Percentiles rank a stretch among this genome's conserved stretches.
phyloP scores from a whole-genome alignment of 306 rosid genomes.

The Alnus rubra region DNA sequence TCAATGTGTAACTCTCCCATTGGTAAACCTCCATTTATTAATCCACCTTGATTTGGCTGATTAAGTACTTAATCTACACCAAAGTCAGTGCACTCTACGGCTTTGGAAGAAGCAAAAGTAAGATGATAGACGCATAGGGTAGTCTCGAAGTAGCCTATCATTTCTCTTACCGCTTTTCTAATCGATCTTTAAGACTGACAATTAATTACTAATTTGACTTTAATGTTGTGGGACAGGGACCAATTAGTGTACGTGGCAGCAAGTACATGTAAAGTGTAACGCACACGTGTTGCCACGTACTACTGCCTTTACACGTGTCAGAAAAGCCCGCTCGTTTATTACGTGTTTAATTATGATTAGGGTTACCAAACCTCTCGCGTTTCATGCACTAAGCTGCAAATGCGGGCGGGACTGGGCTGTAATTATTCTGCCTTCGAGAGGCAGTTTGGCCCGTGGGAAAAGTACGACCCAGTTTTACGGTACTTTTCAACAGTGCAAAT shows the following conservation, averaged over 20 bases:
- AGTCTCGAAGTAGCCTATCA: neutral
- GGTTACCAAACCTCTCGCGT: neutral
- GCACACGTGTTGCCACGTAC: slow-evolving; percentile 34
- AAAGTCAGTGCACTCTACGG: slow-evolving; percentile 44
- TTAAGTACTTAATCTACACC: neutral
- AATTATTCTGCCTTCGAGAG: slow-evolving; percentile 17
- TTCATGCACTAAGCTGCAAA: slow-evolving; percentile 26
- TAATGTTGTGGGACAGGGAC: neutral
- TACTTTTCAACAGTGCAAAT: slow-evolving; percentile 10
- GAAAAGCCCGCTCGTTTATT: slow-evolving; percentile 1
- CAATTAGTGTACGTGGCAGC: slow-evolving; percentile 14
- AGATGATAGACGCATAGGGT: neutral
- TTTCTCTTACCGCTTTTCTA: neutral
- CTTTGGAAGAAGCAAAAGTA: neutral
- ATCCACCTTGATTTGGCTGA: slow-evolving; percentile 1
- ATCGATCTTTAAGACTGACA: neutral
- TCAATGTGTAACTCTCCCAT: neutral
- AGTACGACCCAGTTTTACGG: slow-evolving; percentile 12
- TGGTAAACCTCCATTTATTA: slow-evolving; percentile 1
- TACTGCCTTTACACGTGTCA: slow-evolving; percentile 35
- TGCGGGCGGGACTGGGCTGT: neutral
- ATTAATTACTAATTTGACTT: slow-evolving; percentile 29
- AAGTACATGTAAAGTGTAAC: neutral
- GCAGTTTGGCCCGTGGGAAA: slow-evolving; percentile 22
- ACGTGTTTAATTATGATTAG: slow-evolving; percentile 44